Evolutionary conservation across 495 filamentous ascomycete species (phyloP).

Genomic region (Penicillium simplicissimum): DNA sequence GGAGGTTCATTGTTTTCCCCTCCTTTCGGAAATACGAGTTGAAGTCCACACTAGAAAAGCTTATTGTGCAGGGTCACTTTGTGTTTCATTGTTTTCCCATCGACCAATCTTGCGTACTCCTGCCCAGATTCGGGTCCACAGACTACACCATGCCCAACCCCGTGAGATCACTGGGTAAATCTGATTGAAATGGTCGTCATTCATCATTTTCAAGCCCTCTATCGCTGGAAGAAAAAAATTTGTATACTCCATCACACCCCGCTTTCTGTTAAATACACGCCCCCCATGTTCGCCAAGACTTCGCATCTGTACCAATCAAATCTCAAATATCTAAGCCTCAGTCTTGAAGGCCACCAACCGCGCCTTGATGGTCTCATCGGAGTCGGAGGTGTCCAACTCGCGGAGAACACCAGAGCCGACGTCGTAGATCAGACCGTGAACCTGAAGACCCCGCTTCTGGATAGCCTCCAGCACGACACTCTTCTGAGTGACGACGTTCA

Average conservation of each 20-base stretch:
- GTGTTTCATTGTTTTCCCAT: too few species aligned
- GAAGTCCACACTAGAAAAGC: too few species aligned
- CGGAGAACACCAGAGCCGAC: constrained; percentile 59
- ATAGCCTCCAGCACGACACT: constrained; percentile 63
- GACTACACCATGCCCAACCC: too few species aligned
- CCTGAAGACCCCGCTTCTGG: constrained; percentile 64
- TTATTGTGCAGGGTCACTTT: too few species aligned
- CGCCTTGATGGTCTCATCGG: constrained; percentile 39
- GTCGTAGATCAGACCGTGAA: constrained; percentile 74
- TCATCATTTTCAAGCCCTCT: neutral
- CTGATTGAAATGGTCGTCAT: neutral
- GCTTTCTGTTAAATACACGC: neutral
- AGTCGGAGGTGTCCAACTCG: constrained; percentile 53
- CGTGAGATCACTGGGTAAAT: neutral
- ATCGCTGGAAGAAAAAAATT: neutral
- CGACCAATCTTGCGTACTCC: too few species aligned
- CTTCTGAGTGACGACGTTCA: constrained; percentile 63
- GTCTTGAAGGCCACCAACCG: constrained; percentile 46
- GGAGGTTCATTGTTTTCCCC: too few species aligned
- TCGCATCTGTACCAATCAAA: neutral
- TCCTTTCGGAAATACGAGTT: too few species aligned
- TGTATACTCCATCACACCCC: neutral
- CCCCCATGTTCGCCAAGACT: neutral
- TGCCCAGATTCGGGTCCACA: neutral
- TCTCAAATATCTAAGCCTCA: constrained; percentile 17